phyloP scores from a whole-genome alignment of 2,329 filamentous ascomycete species.

The Polytolypa hystricis region DNA sequence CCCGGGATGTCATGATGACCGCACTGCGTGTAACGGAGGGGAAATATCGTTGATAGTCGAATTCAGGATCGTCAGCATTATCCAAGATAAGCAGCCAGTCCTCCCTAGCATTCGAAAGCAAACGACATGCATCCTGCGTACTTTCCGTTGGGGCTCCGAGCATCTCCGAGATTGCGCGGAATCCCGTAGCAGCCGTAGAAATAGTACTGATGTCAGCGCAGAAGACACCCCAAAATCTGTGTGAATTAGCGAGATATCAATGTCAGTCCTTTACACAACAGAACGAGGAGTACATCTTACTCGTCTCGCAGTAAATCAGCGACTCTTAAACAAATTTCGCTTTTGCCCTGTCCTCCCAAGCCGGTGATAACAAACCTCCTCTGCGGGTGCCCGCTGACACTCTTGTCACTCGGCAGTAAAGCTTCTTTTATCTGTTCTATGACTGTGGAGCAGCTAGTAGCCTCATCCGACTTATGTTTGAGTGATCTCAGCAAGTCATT shows the following conservation, averaged over 20 bases:
- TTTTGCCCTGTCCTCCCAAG: conserved; percentile 32
- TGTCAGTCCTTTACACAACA: too few species aligned
- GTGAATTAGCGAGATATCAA: too few species aligned
- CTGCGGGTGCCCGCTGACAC: too few species aligned
- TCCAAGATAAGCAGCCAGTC: conserved; percentile 30
- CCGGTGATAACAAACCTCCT: conserved; percentile 26
- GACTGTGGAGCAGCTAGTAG: too few species aligned
- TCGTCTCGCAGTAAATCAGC: conserved; percentile 22
- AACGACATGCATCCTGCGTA: conserved; percentile 17
- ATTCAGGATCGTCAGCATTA: conserved; percentile 30
- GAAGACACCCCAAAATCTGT: conserved; percentile 25
- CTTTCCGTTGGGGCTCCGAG: conserved; percentile 19
- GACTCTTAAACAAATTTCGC: conserved; percentile 28
- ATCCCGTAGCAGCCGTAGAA: conserved; percentile 16
- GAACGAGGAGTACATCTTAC: too few species aligned
- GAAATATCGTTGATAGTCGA: conserved; percentile 24
- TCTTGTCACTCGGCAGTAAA: too few species aligned
- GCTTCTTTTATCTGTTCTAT: too few species aligned
- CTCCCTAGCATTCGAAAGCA: conserved; percentile 13
- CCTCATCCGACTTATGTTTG: too few species aligned
- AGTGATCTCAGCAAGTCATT: too few species aligned
- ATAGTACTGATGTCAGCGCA: conserved; percentile 23
- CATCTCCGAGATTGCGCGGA: conserved; percentile 16
- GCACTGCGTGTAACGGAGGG: conserved; percentile 22
- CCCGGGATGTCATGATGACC: conserved; percentile 30